These are phyloP conservation scores for Silene coronaria DNA, from an alignment of 179 eudicot genomes.

Conservation along the genomic window DNA sequence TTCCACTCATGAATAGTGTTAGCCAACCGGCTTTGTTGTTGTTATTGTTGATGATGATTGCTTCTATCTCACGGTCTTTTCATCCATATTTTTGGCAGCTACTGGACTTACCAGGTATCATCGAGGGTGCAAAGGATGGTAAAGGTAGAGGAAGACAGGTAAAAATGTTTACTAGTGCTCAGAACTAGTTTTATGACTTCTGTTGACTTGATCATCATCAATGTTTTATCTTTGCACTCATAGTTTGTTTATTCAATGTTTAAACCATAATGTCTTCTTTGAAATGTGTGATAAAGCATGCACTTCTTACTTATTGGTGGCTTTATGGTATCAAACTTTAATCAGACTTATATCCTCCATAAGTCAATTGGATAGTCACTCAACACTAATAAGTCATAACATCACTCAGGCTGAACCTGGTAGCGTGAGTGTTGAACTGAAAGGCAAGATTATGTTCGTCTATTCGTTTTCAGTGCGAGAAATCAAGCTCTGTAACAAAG, in stretches of 20 bases:
- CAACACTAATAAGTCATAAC: no score
- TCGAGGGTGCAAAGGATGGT: slow-evolving; percentile 98
- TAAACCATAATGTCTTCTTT: not conserved
- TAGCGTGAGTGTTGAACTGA: not conserved
- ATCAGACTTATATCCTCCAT: not conserved
- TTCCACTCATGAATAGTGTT: not conserved
- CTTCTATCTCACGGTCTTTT: slow-evolving; percentile 15
- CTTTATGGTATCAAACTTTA: not conserved
- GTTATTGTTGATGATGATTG: not conserved
- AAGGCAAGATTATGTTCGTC: not conserved
- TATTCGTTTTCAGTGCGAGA: not conserved
- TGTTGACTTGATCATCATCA: not conserved
- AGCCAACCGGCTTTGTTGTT: not conserved
- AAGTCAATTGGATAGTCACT: not conserved
- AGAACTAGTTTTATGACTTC: not conserved
- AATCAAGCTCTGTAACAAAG: not conserved
- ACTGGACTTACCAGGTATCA: slow-evolving; percentile 97
- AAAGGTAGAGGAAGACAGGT: slow-evolving; percentile 99
- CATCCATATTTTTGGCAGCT: slow-evolving; percentile 42
- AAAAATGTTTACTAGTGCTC: slow-evolving; percentile 13
- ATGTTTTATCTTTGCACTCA: not conserved
- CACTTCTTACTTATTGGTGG: not conserved
- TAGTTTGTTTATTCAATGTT: not conserved
- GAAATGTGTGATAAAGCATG: not conserved
- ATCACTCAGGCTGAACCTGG: not conserved